These are phyloP conservation scores for Rosa lucieae DNA, from an alignment of 306 rosid species.

Conservation along the genomic window DNA sequence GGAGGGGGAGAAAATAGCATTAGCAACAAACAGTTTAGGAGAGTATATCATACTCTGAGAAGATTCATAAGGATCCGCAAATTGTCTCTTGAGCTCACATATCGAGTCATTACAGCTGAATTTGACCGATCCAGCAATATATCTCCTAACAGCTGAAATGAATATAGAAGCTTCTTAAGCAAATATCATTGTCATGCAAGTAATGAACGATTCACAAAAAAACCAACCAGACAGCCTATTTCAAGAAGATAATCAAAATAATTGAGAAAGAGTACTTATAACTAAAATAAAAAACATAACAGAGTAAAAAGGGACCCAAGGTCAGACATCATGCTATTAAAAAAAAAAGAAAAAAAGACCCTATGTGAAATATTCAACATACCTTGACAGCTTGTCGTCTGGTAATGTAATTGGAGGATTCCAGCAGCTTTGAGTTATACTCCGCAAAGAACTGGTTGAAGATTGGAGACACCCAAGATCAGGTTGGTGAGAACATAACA, in stretches of 20 bases:
- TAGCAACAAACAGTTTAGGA: slow-evolving; percentile 18
- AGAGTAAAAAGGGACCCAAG: neutral
- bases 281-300: neutral
- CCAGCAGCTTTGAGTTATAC: slow-evolving; percentile 88
- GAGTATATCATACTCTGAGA: slow-evolving; percentile 63
- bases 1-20: neutral
- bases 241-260: slow-evolving; percentile 1
- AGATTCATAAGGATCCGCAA: slow-evolving; percentile 97
- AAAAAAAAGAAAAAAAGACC: neutral
- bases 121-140: slow-evolving; percentile 92
- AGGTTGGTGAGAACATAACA: slow-evolving; percentile 18
- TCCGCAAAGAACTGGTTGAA: slow-evolving; percentile 77
- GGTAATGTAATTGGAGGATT: slow-evolving; percentile 91
- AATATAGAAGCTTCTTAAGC: slow-evolving; percentile 34
- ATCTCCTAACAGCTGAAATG: slow-evolving; percentile 87
- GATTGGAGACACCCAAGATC: slow-evolving; percentile 15
- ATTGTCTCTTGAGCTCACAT: slow-evolving; percentile 98
- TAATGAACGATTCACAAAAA: slow-evolving; percentile 14
- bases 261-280: neutral
- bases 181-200: slow-evolving; percentile 14
- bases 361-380: slow-evolving; percentile 23
- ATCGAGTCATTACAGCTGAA: slow-evolving; percentile 93
- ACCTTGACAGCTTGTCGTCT: slow-evolving; percentile 99
- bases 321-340: slow-evolving; percentile 12
- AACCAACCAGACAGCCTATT: neutral